phyloP scores from a whole-genome alignment of 495 filamentous ascomycete genomes.

The Trichoderma asperelloides region DNA sequence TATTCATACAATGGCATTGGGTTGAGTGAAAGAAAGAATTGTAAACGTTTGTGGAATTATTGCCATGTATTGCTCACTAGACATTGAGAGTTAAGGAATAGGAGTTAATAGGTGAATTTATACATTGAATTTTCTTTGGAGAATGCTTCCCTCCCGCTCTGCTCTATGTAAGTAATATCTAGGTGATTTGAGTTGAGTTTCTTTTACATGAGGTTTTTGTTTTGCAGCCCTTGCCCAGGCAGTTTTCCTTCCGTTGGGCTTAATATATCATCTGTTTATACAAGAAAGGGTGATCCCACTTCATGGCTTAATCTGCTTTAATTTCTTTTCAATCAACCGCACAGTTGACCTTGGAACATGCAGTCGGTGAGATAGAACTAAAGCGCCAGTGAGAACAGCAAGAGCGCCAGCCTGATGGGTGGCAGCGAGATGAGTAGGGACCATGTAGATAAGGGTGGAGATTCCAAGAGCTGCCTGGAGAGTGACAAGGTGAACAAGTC shows the following conservation, averaged over 20 bases:
- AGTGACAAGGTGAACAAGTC: slow-evolving; percentile 72
- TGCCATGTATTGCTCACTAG: background rate
- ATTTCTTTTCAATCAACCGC: slow-evolving; percentile 33
- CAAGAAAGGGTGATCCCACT: background rate
- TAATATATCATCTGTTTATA: background rate
- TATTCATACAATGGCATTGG: background rate
- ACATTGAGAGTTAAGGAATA: background rate
- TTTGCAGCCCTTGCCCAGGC: background rate
- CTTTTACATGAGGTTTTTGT: background rate
- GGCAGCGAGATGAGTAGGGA: slow-evolving; percentile 79
- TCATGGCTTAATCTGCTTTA: slow-evolving; percentile 14
- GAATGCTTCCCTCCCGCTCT: background rate
- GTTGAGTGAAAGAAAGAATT: background rate
- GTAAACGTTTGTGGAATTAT: background rate
- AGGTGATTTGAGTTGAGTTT: background rate
- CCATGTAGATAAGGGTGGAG: slow-evolving; percentile 82
- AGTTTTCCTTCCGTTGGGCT: background rate
- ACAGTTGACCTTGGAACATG: slow-evolving; percentile 41
- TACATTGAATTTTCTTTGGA: background rate
- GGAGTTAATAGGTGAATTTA: background rate
- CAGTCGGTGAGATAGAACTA: slow-evolving; percentile 60
- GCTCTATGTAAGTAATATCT: background rate
- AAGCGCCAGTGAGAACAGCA: slow-evolving; percentile 70
- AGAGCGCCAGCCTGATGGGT: slow-evolving; percentile 88
- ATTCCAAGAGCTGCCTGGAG: slow-evolving; percentile 83